Base-by-base conservation (phyloP, 2,329 filamentous ascomycete species). In the Dothistroma pini region DNA sequence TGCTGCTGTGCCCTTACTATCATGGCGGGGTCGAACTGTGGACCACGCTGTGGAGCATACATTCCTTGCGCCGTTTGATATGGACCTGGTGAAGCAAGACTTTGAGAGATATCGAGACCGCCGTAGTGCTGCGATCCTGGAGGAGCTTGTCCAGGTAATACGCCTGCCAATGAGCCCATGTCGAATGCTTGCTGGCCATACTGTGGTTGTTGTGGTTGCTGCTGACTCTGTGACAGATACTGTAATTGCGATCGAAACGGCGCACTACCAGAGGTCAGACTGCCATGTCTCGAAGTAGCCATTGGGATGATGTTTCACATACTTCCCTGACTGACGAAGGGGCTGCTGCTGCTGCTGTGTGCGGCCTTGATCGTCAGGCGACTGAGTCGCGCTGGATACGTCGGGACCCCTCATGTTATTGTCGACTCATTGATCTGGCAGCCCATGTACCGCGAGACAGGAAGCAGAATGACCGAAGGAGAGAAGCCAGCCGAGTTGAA, bases 161-260 rank as follows among this genome's bases (percentile, higher is more conserved):
- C 63, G 41, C 63, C 61, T 8, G 63, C 64, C 52, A 68, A 14
- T 14, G 59, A 32, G 4, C 51, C 58, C 66, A 68, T 66, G 14
- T 68, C 64, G 57, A 66, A 68, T 21, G 59, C 16, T 53, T 64
- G 60, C 54, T 64, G 66, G 12, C 57, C 64, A 62, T 66, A 63
- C n/a, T 63, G 62, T 32, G 31, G 38, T 12, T 44, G 61, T 12
- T 59, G 64, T 4, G 60, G 56, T n/a, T 62, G 66, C 14, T 59
- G 60, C 31, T 66, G 60, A 25, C 63, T 57, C n/a, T 54, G 54
- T 22, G 60, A 62, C 38, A 68, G 60, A 52, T 68, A 62, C 31
- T 65, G 62, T 31, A 68, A 57, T 59, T 68, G 66, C 29, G 62
- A 62, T 54, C 66, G 66, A 52, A 68, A 68, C 50, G 66, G 60